Evolutionary conservation across 164 flowering plant genomes (phyloP), one percentile per base, ranked within the genome.

Genomic region (Aristolochia californica): DNA sequence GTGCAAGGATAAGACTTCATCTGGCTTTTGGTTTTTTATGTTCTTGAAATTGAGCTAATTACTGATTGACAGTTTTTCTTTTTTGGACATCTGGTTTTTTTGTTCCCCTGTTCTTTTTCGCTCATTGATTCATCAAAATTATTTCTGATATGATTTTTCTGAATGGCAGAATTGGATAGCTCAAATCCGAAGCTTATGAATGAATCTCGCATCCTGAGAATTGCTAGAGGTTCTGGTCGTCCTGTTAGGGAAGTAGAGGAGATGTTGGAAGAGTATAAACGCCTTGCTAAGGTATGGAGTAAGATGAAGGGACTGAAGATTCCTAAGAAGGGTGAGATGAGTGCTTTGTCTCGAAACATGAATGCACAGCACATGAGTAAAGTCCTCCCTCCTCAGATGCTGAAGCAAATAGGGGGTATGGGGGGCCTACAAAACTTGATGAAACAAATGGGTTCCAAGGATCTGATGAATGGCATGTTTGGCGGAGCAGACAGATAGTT

Each of bases 261-360:
- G 22, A 90, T 93, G 97, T 49, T 89, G 58, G 99, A 93, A 70
- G 99, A 93, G 73, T 93, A 87, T 74, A 93, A 90, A 70, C 78
- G 97, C 13, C 88, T 93, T 30, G 97, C 97, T 34, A 89, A 89
- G 78, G 70, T 87, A 18, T 93, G 97, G 91, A 77, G 94, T 78
- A 90, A 85, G 75, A 93, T 87, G 98, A 93, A 93, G 70, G 97
- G 98, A 16, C 84, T 93, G 24, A 89, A 93, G 78, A 87, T 90
- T 26, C 96, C 96, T 2, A 90, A 88, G 83, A 87, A 82, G 74
- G 97, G 99, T 43, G 93, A 84, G 11, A 94, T 94, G 97, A 94
- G 95, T 66, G 81, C 95, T 15, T 59, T 84, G 47, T 84, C 99
- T 5, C 70, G 90, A 25, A 94, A 89, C 54, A 85, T 89, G 96